phyloP scores from a whole-genome alignment of 352 stramenopile genomes.

The Phytophthora aleatoria region DNA sequence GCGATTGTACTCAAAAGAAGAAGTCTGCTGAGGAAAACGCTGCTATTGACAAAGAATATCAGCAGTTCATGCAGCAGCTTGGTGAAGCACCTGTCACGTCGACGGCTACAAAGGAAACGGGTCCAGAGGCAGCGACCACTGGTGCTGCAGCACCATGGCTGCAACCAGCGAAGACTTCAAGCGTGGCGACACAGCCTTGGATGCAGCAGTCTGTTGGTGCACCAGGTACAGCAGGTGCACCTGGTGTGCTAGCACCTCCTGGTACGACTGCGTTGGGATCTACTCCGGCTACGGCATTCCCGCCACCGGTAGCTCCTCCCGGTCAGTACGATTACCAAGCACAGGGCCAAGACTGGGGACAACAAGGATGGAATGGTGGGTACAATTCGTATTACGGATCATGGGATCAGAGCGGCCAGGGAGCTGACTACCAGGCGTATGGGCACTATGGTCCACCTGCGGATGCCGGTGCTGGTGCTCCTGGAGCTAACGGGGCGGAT shows the following conservation, averaged over 20 bases:
- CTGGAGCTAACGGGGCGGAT: conserved; percentile 25
- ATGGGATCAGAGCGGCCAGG: conserved; percentile 43
- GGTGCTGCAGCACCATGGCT: conserved; percentile 67
- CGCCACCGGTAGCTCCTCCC: conserved; percentile 42
- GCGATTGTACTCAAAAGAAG: conserved; percentile 95
- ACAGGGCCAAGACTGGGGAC: conserved; percentile 40
- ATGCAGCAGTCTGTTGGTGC: conserved; percentile 54
- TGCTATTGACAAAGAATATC: conserved; percentile 86
- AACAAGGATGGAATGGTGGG: conserved; percentile 43
- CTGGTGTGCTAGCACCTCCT: conserved; percentile 29
- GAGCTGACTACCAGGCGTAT: conserved; percentile 44
- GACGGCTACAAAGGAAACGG: conserved; percentile 45
- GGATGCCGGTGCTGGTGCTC: conserved; percentile 8
- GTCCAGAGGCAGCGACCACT: conserved; percentile 15
- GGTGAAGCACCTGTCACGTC: conserved; percentile 78
- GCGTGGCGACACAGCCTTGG: conserved; percentile 56
- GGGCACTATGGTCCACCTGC: conserved; percentile 35
- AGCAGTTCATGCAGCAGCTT: conserved; percentile 88
- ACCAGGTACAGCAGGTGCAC: conserved; percentile 31
- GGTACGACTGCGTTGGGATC: conserved; percentile 33
- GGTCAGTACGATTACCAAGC: conserved; percentile 44
- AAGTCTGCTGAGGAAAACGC: conserved; percentile 75
- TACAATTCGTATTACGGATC: conserved; percentile 62
- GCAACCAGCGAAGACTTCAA: conserved; percentile 57
- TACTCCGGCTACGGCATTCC: conserved; percentile 58